Base-by-base conservation (phyloP, 441 rosid genomes). In the Breynia disticha region DNA sequence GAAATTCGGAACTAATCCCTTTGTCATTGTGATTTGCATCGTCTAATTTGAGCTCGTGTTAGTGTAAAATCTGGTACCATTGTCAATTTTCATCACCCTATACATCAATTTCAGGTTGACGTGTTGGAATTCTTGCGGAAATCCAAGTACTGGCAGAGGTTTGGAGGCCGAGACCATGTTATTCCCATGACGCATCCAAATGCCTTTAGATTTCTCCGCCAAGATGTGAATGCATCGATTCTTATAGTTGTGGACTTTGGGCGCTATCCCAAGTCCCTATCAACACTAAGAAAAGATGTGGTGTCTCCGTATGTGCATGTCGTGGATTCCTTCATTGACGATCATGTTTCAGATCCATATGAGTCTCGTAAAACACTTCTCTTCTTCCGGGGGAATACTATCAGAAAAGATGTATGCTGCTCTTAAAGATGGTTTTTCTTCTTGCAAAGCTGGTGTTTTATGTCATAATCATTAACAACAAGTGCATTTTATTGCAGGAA, bases 101-200 rank as follows among this genome's bases (percentile, higher is more conserved):
- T 61, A 52, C 39, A 57, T 75, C 48, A 49, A 17, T 77, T 56
- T 71, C 72, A 93, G 98, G 82, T 77, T 51, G 96, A 93, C 46
- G 60, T 89, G 28, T 59, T 93, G 60, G 83, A 84, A 48, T 70
- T 79, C 61, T 62, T 93, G 78, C 67, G 57, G 64, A 64, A 63
- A 13, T 89, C 97, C 0, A 75, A 83, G 66, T 79, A 84, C 67
- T 93, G 95, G 95, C 86, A 88, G 75, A 86, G 83, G 59, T 93
- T 97, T 54, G 82, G 78, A 52, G 99, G 99, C 47, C 84, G 82
- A 75, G 95, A 93, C 75, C 99, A 89, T 67, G 86, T 89, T 56
- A 78, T 93, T 72, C 90, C 97, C 17, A 86, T 84, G 95, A 86
- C 96, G 49, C 99, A 93, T 79, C 99, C 99, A 15, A 93, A 93